Conservation (phyloP, 768 basidiomycete genomes). For the Psilocybe cyanescens region DNA sequence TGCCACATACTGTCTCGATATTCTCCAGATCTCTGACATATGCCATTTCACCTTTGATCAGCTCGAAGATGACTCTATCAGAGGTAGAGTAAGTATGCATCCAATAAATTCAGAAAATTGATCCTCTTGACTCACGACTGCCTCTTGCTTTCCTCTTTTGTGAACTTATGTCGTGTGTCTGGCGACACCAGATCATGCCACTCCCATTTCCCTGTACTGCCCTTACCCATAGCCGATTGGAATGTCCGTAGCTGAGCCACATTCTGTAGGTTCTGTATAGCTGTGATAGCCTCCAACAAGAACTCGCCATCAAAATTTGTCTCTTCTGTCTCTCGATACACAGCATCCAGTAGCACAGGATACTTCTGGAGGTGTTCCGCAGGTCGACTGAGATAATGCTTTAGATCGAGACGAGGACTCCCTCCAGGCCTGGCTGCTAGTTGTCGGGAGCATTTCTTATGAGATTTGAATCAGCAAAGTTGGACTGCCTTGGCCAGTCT, state of each 20-base stretch:
- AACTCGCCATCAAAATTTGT: conserved; percentile 87
- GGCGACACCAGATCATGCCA: conserved; percentile 86
- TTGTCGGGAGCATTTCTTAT: conserved; percentile 49
- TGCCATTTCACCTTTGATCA: conserved; percentile 95
- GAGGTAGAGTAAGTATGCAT: conserved; percentile 1
- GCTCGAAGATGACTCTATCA: conserved; percentile 85
- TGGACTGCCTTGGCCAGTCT: background rate
- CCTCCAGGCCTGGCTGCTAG: conserved; percentile 42
- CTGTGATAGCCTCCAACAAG: conserved; percentile 75
- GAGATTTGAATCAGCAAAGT: background rate
- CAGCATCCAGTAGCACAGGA: conserved; percentile 84
- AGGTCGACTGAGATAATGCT: conserved; percentile 78
- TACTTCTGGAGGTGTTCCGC: conserved; percentile 88
- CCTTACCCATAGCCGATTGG: conserved; percentile 87
- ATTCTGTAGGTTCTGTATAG: conserved; percentile 81
- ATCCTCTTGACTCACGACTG: conserved; percentile 71
- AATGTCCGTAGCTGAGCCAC: conserved; percentile 86
- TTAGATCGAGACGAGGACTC: conserved; percentile 61
- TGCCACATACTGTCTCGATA: conserved; percentile 69
- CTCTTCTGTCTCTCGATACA: conserved; percentile 78
- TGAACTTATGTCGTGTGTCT: conserved; percentile 60
- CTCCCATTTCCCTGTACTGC: conserved; percentile 78
- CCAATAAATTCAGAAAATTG: background rate
- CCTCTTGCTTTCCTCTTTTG: conserved; percentile 78
- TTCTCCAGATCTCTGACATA: conserved; percentile 95